phyloP scores from a whole-genome alignment of 78 protist species.

The Chrysochromulina parva region DNA sequence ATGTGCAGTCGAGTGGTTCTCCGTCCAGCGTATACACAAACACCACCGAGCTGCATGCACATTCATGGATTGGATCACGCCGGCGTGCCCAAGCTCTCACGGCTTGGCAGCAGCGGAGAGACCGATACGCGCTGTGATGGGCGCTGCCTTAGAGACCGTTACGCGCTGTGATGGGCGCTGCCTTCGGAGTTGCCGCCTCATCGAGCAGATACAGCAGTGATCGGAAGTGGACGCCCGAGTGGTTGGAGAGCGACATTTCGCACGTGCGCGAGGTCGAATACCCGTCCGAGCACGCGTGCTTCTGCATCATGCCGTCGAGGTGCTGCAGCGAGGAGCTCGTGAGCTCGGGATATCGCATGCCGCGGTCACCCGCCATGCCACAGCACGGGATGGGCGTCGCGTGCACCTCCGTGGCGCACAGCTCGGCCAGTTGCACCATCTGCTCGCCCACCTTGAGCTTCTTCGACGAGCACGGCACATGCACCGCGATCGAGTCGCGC shows the following conservation, averaged over 20 bases:
- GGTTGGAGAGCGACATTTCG: constrained; percentile 37
- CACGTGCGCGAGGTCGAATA: constrained; percentile 50
- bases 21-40: no score
- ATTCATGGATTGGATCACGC: no score
- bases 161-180: no score
- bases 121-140: no score
- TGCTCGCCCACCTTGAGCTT: constrained; percentile 22
- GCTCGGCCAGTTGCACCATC: constrained; percentile 8
- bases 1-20: no score
- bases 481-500: constrained; percentile 28
- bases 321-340: constrained; percentile 25
- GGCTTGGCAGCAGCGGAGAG: no score
- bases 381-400: constrained; percentile 49
- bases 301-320: constrained; percentile 1
- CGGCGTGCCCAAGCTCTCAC: no score
- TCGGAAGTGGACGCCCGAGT: background rate
- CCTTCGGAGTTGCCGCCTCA: background rate
- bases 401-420: constrained; percentile 33
- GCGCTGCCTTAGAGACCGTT: background rate
- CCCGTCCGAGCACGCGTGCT: background rate
- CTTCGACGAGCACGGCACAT: constrained; percentile 53
- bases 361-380: constrained; percentile 65
- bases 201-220: background rate
- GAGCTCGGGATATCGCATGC: constrained; percentile 56
- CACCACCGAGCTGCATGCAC: no score